These are phyloP conservation scores for Pyrus pyrifolia DNA, from an alignment of 306 rosid genomes.

Conservation along the genomic window DNA sequence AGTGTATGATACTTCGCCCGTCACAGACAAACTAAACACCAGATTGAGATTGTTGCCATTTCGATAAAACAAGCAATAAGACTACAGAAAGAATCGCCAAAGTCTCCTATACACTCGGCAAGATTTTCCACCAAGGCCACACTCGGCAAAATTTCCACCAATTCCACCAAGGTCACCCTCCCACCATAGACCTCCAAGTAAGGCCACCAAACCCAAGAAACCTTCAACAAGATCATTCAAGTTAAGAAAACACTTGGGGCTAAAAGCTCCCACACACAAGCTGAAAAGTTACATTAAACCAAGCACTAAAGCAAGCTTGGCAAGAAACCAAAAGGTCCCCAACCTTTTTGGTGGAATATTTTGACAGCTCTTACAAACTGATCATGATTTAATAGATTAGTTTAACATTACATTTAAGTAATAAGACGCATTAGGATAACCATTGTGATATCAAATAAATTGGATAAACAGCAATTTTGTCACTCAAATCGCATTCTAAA, in stretches of 20 bases:
- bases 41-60: constrained; percentile 87
- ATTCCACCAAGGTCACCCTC: constrained; percentile 85
- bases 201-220: constrained; percentile 60
- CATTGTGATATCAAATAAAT: background rate
- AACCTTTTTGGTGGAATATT: constrained; percentile 13
- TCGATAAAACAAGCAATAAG: constrained; percentile 77
- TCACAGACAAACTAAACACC: constrained; percentile 85
- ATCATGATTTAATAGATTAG: background rate
- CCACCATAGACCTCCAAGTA: constrained; percentile 79
- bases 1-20: constrained; percentile 69
- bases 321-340: constrained; percentile 28
- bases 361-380: constrained; percentile 18
- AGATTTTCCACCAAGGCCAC: constrained; percentile 78
- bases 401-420: background rate
- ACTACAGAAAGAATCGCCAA: constrained; percentile 86
- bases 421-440: background rate
- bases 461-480: background rate
- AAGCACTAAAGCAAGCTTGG: constrained; percentile 40
- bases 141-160: constrained; percentile 72
- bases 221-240: constrained; percentile 86
- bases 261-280: constrained; percentile 43
- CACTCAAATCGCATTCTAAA: background rate
- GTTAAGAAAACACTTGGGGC: constrained; percentile 52
- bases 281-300: constrained; percentile 45
- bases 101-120: constrained; percentile 57